phyloP scores from a whole-genome alignment of 495 filamentous ascomycete species.

The Trichoderma reesei region DNA sequence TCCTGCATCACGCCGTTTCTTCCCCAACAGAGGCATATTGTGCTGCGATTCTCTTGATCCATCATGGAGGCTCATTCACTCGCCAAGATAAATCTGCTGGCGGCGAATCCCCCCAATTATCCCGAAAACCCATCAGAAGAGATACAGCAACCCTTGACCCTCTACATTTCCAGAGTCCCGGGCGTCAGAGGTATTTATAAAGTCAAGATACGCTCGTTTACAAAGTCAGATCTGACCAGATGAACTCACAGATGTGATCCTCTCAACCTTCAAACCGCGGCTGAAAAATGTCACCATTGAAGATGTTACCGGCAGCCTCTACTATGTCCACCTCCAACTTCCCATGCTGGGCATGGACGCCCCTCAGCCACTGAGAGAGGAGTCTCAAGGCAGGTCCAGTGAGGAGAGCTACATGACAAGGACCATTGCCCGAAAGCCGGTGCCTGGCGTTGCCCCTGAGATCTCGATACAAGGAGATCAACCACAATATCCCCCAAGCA shows the following conservation, averaged over 20 bases:
- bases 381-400: constrained; percentile 38
- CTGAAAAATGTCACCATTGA: constrained; percentile 77
- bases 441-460: constrained; percentile 19
- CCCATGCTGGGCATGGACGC: constrained; percentile 42
- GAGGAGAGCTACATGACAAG: constrained; percentile 29
- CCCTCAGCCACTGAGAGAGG: constrained; percentile 30
- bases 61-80: constrained; percentile 69
- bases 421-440: constrained; percentile 34
- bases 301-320: constrained; percentile 79
- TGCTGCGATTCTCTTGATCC: neutral
- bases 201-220: no score
- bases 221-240: no score
- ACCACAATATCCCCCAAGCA: neutral
- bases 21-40: neutral
- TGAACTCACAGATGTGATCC: constrained; percentile 65
- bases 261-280: constrained; percentile 83
- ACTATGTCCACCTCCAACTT: constrained; percentile 76
- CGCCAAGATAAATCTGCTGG: constrained; percentile 66
- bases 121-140: constrained; percentile 61
- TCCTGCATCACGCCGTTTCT: neutral
- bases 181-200: constrained; percentile 63
- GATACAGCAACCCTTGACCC: constrained; percentile 54
- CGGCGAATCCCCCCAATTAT: constrained; percentile 77
- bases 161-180: constrained; percentile 89
- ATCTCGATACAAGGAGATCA: neutral